Conservation (phyloP, 495 filamentous ascomycete species). For the Podospora australis region DNA sequence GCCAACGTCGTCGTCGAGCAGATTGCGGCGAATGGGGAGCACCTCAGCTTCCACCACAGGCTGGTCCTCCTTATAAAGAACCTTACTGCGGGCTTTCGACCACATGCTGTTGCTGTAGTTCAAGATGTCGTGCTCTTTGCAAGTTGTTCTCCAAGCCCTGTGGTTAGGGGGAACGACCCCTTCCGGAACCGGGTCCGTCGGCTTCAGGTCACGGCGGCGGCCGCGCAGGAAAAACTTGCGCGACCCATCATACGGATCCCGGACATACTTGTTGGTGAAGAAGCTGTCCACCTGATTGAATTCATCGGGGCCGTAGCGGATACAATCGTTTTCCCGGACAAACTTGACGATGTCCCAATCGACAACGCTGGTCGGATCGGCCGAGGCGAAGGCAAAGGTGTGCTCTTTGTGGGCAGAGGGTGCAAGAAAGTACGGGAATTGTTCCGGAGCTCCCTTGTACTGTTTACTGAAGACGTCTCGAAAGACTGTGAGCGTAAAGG, state of each 20-base stretch:
- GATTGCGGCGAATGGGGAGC: slow-evolving; percentile 69
- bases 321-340: slow-evolving; percentile 40
- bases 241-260: slow-evolving; percentile 70
- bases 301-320: slow-evolving; percentile 47
- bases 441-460: slow-evolving; percentile 55
- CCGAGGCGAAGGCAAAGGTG: slow-evolving; percentile 16
- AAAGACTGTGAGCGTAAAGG: slow-evolving; percentile 70
- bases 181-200: slow-evolving; percentile 34
- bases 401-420: slow-evolving; percentile 47
- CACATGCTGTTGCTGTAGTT: slow-evolving; percentile 41
- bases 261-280: slow-evolving; percentile 59
- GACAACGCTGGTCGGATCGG: slow-evolving; percentile 39
- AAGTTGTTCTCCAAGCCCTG: slow-evolving; percentile 18
- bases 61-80: slow-evolving; percentile 52
- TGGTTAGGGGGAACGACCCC: slow-evolving; percentile 25
- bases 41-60: slow-evolving; percentile 72
- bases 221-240: slow-evolving; percentile 49
- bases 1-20: slow-evolving; percentile 56
- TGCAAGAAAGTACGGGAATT: slow-evolving; percentile 80
- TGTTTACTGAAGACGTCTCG: slow-evolving; percentile 85
- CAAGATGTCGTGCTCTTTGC: slow-evolving; percentile 27
- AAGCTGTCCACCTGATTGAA: slow-evolving; percentile 49
- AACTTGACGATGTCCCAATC: slow-evolving; percentile 59
- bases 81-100: slow-evolving; percentile 22
- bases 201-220: slow-evolving; percentile 40